Evolutionary conservation across 2,329 filamentous ascomycete genomes (phyloP).

Genomic region (Alternaria brassicae): DNA sequence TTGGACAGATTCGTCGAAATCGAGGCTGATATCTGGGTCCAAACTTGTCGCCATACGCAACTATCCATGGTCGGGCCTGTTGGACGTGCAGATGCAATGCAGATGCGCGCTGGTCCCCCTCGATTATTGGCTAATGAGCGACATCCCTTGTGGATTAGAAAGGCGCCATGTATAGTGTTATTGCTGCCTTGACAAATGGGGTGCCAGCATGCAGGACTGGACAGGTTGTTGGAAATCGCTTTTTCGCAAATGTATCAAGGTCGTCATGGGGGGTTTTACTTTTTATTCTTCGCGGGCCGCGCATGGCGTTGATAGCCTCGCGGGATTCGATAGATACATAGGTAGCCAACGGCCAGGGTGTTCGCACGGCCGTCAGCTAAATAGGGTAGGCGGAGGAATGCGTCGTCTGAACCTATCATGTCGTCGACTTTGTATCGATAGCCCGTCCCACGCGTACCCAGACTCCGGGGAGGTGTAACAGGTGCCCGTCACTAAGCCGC

Average conservation of each 20-base stretch:
- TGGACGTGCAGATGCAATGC: constrained; percentile 19
- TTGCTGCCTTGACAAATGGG: constrained; percentile 22
- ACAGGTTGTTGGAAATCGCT: background rate
- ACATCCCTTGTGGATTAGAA: constrained; percentile 16
- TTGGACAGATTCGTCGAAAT: constrained; percentile 22
- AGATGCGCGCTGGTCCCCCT: constrained; percentile 24
- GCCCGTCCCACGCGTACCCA: constrained; percentile 26
- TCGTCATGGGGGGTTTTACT: constrained; percentile 1
- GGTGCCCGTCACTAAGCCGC: constrained; percentile 22
- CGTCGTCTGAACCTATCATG: constrained; percentile 25
- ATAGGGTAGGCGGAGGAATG: constrained; percentile 17
- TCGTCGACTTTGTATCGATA: constrained; percentile 1
- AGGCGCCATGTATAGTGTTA: constrained; percentile 18
- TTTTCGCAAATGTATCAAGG: constrained; percentile 5
- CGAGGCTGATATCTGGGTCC: constrained; percentile 23
- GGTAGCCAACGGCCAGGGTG: constrained; percentile 10
- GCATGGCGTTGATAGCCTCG: constrained; percentile 11
- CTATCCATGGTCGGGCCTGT: constrained; percentile 22
- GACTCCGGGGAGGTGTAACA: constrained; percentile 28
- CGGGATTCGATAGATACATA: constrained; percentile 5
- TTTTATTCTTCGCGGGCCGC: constrained; percentile 16
- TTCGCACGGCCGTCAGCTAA: constrained; percentile 11
- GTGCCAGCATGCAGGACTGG: background rate
- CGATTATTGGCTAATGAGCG: constrained; percentile 25
- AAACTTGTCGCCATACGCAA: constrained; percentile 18